phyloP scores from a whole-genome alignment of 805 yeast genomes.

The Millerozyma miso region DNA sequence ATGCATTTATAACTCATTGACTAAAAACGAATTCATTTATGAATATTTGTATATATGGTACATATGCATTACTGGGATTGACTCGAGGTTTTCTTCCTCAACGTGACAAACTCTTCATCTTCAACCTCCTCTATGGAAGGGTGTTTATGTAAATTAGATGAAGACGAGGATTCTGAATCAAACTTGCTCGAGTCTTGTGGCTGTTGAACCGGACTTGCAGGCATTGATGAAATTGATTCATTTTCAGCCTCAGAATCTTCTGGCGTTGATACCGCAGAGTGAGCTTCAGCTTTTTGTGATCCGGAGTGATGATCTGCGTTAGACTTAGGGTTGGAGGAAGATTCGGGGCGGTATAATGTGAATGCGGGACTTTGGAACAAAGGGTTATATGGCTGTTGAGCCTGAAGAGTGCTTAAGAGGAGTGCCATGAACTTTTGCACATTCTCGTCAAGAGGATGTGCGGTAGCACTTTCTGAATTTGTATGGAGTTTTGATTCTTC shows the following conservation, averaged over 20 bases:
- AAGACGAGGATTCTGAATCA: constrained; percentile 1
- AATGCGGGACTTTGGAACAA: neutral
- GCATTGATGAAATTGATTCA: neutral
- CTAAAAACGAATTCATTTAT: no score
- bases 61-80: constrained; percentile 14
- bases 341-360: neutral
- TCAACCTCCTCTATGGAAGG: constrained; percentile 32
- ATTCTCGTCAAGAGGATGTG: neutral
- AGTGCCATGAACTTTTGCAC: neutral
- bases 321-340: no score
- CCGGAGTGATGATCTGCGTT: no score
- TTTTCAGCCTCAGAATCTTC: neutral
- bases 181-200: neutral
- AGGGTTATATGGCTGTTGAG: neutral
- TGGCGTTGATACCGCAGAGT: neutral
- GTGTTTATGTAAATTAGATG: constrained; percentile 18
- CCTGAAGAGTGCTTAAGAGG: neutral
- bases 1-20: no score
- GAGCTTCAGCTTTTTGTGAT: neutral
- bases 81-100: constrained; percentile 29
- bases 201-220: neutral
- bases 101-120: constrained; percentile 36
- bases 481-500: neutral
- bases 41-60: neutral
- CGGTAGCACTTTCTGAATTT: constrained; percentile 3